These are phyloP conservation scores for Sanguinoderma infundibulare DNA, from an alignment of 1,284 basidiomycete species.

Conservation along the genomic window DNA sequence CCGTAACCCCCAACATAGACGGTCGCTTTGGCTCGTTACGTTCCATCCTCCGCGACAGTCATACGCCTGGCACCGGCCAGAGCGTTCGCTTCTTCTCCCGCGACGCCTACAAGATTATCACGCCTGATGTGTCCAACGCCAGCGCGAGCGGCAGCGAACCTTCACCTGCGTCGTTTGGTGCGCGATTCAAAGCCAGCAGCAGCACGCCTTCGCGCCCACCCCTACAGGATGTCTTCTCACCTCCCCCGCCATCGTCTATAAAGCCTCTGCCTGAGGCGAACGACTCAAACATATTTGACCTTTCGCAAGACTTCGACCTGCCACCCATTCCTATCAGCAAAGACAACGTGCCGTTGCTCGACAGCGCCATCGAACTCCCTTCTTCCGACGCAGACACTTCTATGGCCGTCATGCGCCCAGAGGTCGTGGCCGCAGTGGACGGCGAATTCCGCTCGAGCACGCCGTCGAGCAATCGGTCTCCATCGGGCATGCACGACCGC, in stretches of 20 bases:
- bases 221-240: conserved; percentile 39
- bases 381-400: conserved; percentile 38
- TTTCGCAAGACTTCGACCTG: conserved; percentile 53
- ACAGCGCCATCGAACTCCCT: conserved; percentile 45
- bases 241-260: conserved; percentile 32
- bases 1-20: conserved; percentile 36
- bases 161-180: conserved; percentile 25
- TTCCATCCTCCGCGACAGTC: conserved; percentile 70
- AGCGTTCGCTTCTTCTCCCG: conserved; percentile 77
- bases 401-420: conserved; percentile 4
- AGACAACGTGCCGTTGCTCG: conserved; percentile 43
- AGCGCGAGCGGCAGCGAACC: conserved; percentile 43
- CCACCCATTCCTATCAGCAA: conserved; percentile 50
- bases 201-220: conserved; percentile 31
- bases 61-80: conserved; percentile 74
- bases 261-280: conserved; percentile 40
- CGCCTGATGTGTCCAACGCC: conserved; percentile 61
- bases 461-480: conserved; percentile 19
- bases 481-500: conserved; percentile 32
- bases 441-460: conserved; percentile 17
- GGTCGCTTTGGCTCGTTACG: conserved; percentile 50
- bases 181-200: conserved; percentile 16
- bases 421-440: no score
- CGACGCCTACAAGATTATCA: conserved; percentile 65
- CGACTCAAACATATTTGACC: conserved; percentile 53